These are phyloP conservation scores for Phytomonas sp. DNA, from an alignment of 208 protist genomes.

Conservation along the genomic window DNA sequence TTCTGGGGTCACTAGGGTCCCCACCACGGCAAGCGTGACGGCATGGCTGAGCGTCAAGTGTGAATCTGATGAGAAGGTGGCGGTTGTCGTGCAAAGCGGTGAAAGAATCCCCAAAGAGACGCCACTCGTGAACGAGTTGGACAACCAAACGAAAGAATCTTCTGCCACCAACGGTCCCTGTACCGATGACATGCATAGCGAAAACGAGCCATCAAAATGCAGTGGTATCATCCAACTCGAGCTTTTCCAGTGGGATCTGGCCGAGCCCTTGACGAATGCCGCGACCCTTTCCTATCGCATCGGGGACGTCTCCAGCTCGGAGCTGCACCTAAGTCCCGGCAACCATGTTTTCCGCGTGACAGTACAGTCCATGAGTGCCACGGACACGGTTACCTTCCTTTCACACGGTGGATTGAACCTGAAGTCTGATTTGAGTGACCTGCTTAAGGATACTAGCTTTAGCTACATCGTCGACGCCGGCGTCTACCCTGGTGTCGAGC, in stretches of 20 bases:
- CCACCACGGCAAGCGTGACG: not conserved
- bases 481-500: constrained; percentile 25
- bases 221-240: not conserved
- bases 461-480: constrained; percentile 58
- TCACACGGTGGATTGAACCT: constrained; percentile 36
- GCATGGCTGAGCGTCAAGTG: not conserved
- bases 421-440: constrained; percentile 26
- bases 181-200: not conserved
- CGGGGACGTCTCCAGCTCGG: constrained; percentile 25
- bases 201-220: not conserved
- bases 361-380: constrained; percentile 25
- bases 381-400: constrained; percentile 38
- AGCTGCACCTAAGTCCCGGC: constrained; percentile 17
- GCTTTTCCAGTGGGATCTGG: not conserved
- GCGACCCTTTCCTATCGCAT: not conserved
- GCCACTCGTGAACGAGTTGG: not conserved
- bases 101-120: not conserved
- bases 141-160: not conserved
- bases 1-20: not conserved
- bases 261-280: not conserved
- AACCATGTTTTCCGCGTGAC: constrained; percentile 36
- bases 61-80: not conserved
- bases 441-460: constrained; percentile 22
- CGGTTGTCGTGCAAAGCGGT: not conserved
- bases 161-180: not conserved